phyloP scores from a whole-genome alignment of 2,329 filamentous ascomycete species.

The Chaetomiaceae sp. region DNA sequence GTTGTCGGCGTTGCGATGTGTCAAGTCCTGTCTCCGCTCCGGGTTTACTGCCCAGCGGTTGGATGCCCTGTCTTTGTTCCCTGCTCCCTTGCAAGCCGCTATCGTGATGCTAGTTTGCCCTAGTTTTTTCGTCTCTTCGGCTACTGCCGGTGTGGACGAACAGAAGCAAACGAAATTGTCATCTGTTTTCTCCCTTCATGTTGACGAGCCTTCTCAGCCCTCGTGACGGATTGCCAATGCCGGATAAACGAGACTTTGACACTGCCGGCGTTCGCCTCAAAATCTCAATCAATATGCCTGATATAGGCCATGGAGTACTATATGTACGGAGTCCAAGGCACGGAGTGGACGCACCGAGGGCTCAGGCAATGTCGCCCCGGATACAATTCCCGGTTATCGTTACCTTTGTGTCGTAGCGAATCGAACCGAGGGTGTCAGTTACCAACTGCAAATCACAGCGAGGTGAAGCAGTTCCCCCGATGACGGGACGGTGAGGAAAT shows the following conservation, averaged over 20 bases:
- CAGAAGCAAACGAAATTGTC: too few species aligned
- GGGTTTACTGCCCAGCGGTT: too few species aligned
- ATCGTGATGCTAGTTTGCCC: too few species aligned
- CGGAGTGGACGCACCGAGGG: not conserved
- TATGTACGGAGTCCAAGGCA: not conserved
- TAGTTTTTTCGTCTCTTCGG: too few species aligned
- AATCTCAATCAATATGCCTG: not conserved
- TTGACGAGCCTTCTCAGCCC: not conserved
- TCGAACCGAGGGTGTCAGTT: too few species aligned
- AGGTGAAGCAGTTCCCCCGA: not conserved
- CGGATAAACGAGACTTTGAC: not conserved
- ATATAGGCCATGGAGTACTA: too few species aligned
- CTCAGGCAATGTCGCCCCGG: not conserved
- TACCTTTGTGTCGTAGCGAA: not conserved
- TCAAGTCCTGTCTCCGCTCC: too few species aligned
- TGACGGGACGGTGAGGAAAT: not conserved
- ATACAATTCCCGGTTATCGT: not conserved
- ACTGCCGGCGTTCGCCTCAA: not conserved
- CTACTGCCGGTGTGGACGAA: too few species aligned
- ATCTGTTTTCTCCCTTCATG: not conserved
- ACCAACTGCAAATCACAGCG: not conserved
- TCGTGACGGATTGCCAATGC: not conserved
- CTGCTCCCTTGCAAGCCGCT: too few species aligned
- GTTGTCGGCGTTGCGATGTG: too few species aligned
- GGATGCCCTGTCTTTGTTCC: too few species aligned